phyloP scores from a whole-genome alignment of 139 green algal species.

The Chlamydomonas schloesseri region DNA sequence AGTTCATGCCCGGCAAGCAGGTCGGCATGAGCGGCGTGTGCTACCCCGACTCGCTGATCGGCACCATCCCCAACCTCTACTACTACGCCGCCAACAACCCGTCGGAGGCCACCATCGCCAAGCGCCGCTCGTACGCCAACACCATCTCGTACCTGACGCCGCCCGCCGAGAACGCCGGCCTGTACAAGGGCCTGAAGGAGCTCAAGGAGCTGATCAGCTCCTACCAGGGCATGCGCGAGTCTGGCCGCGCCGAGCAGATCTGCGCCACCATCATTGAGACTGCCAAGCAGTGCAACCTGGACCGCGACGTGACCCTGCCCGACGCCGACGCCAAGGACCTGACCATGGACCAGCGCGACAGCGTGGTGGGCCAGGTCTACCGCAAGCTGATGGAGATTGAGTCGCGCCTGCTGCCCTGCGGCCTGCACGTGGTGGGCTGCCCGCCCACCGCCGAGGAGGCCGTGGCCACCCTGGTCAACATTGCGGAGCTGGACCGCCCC shows the following conservation, averaged over 20 bases:
- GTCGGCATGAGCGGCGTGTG: slow-evolving; percentile 97
- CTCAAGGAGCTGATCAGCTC: slow-evolving; percentile 96
- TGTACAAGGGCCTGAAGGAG: slow-evolving; percentile 98
- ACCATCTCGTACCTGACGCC: slow-evolving; percentile 99
- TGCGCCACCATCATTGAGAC: slow-evolving; percentile 97
- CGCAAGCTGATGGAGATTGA: slow-evolving; percentile 99
- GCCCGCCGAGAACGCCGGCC: slow-evolving; percentile 97
- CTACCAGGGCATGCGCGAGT: slow-evolving; percentile 95
- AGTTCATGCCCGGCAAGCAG: slow-evolving; percentile 99
- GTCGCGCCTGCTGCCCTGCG: slow-evolving; percentile 96
- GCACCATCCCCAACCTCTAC: slow-evolving; percentile 98
- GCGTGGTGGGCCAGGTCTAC: slow-evolving; percentile 91
- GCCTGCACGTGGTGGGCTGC: slow-evolving; percentile 96
- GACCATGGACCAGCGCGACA: slow-evolving; percentile 84
- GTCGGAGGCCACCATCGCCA: slow-evolving; percentile 98
- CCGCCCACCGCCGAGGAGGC: slow-evolving; percentile 94
- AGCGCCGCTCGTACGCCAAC: slow-evolving; percentile 98
- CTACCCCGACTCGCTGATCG: slow-evolving; percentile 98
- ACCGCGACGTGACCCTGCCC: slow-evolving; percentile 92
- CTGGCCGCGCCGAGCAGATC: slow-evolving; percentile 87
- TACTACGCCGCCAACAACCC: slow-evolving; percentile 99
- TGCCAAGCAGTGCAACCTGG: slow-evolving; percentile 96
- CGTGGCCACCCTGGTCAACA: slow-evolving; percentile 98
- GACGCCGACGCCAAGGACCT: slow-evolving; percentile 74
- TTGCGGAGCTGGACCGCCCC: slow-evolving; percentile 95